A percentile compares a stretch with the other conserved stretches of the same genome.
Evolutionary conservation across 108 stramenopile genomes (phyloP).

Genomic region (Cyclotella sp.): DNA sequence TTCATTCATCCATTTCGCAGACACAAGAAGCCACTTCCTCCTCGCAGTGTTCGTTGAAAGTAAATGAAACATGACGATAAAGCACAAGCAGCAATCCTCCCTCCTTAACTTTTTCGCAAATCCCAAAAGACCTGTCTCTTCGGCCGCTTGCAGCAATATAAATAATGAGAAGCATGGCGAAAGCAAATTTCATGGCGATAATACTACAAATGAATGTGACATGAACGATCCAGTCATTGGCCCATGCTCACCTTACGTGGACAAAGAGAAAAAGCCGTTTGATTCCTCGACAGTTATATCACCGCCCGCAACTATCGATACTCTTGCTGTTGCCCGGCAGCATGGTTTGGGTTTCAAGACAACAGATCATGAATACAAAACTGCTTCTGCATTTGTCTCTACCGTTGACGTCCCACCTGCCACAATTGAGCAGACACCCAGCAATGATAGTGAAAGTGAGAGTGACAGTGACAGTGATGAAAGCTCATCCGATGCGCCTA

Average conservation of each 20-base stretch:
- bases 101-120: conserved; percentile 39
- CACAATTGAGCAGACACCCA: background rate
- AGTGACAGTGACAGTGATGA: conserved; percentile 13
- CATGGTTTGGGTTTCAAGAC: background rate
- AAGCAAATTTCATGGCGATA: background rate
- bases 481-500: background rate
- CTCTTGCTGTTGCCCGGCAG: no score
- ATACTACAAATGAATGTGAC: background rate
- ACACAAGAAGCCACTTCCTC: no score
- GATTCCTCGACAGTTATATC: background rate
- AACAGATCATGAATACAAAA: background rate
- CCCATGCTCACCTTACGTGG: background rate
- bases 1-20: no score
- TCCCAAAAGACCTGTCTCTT: background rate
- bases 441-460: background rate
- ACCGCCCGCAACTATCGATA: background rate
- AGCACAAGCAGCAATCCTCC: conserved; percentile 29
- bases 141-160: background rate
- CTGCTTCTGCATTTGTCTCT: background rate
- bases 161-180: background rate
- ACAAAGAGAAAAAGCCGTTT: background rate
- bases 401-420: background rate
- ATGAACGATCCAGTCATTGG: background rate
- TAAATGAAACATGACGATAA: background rate
- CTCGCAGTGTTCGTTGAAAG: background rate